Conservation (phyloP, 2,329 filamentous ascomycete genomes). For the Ceratocystis destructans region DNA sequence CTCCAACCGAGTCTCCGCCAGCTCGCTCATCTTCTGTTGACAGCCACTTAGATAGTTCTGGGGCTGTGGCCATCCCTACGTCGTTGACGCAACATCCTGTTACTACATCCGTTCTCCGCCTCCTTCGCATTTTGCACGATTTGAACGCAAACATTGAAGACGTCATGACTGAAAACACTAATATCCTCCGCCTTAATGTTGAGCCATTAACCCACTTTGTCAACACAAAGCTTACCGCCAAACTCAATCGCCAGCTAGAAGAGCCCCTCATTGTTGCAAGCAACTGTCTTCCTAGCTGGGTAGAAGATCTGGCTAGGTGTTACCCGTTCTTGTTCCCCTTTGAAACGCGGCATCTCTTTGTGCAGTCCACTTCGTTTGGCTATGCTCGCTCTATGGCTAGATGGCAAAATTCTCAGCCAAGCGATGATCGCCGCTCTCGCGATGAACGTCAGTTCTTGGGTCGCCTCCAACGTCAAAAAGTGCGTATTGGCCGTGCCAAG, state of each 20-base stretch:
- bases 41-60: conserved; percentile 27
- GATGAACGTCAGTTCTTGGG: conserved; percentile 88
- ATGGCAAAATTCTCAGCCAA: conserved; percentile 84
- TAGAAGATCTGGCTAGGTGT: conserved; percentile 79
- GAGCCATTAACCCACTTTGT: conserved; percentile 90
- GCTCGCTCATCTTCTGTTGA: not conserved
- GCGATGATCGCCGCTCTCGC: conserved; percentile 70
- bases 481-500: conserved; percentile 88
- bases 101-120: conserved; percentile 71
- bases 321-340: conserved; percentile 98
- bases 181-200: conserved; percentile 53
- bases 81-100: conserved; percentile 73
- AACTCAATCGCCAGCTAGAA: conserved; percentile 90
- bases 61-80: conserved; percentile 47
- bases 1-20: conserved; percentile 53
- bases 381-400: conserved; percentile 94
- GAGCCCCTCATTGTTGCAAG: conserved; percentile 95
- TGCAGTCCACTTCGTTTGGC: conserved; percentile 95
- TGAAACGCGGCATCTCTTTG: conserved; percentile 88
- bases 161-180: conserved; percentile 65
- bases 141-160: conserved; percentile 90
- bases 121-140: conserved; percentile 82
- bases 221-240: conserved; percentile 95
- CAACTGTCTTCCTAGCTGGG: conserved; percentile 91
- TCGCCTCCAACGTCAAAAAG: conserved; percentile 85